A percentile compares a stretch with the other conserved stretches of the same genome.
Conservation (phyloP, 2,329 filamentous ascomycete genomes). For the Elsinoe batatas region DNA sequence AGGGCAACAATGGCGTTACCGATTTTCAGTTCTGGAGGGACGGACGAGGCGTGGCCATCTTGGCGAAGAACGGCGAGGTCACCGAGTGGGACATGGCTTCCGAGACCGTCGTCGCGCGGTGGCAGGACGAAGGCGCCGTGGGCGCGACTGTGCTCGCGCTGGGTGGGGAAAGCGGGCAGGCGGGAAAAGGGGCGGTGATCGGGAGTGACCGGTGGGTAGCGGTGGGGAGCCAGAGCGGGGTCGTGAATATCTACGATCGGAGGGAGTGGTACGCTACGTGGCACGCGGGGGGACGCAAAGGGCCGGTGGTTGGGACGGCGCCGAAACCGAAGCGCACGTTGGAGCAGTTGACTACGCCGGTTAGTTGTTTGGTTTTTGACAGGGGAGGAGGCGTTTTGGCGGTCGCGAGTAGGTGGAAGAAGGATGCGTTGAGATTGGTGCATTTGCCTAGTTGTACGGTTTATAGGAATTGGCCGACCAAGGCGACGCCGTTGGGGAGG, state of each 20-base stretch:
- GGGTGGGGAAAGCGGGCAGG: conserved; percentile 52
- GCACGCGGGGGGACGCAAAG: not conserved
- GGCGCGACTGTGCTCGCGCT: conserved; percentile 74
- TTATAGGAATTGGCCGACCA: conserved; percentile 94
- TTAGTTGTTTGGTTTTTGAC: conserved; percentile 70
- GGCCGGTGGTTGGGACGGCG: not conserved
- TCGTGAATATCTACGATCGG: conserved; percentile 90
- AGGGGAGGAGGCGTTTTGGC: conserved; percentile 82
- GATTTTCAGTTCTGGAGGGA: conserved; percentile 92
- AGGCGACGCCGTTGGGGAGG: conserved; percentile 75
- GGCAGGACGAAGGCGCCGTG: conserved; percentile 83
- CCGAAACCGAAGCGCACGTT: conserved; percentile 66
- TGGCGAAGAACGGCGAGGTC: conserved; percentile 78
- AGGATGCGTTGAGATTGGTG: conserved; percentile 75
- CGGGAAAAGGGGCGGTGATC: conserved; percentile 44
- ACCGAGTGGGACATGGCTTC: conserved; percentile 73
- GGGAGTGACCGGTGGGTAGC: conserved; percentile 85
- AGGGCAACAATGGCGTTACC: conserved; percentile 71
- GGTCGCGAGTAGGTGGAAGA: conserved; percentile 78
- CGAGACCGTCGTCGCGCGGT: conserved; percentile 64
- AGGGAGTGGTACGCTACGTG: conserved; percentile 41
- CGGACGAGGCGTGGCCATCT: conserved; percentile 69
- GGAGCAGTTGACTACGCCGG: conserved; percentile 79
- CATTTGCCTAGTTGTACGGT: conserved; percentile 89
- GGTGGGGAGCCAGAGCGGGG: conserved; percentile 73